Base-by-base conservation (phyloP, 1,284 basidiomycete species). In the Boletus smithii region DNA sequence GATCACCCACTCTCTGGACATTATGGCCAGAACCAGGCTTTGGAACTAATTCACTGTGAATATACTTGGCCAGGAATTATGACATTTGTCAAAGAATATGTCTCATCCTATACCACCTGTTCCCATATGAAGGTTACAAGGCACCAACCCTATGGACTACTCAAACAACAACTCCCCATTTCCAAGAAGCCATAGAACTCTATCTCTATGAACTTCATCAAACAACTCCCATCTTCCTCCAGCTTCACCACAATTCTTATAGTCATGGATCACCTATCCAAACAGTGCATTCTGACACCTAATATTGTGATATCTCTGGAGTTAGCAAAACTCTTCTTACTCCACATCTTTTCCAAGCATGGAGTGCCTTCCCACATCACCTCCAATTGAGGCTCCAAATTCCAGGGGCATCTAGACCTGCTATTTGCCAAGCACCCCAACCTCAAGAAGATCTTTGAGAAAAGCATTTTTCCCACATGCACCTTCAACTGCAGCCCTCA, bases 211-310 rank as follows among this genome's bases (percentile, higher is more conserved):
- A 32, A 46, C 11, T 50, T 50, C 16, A 48, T 47, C 0, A n/a
- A 35, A 14, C 41, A 51, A 11, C 38, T 51, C 51, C 69, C 70
- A n/a, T n/a, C n/a, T 1, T 1, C 7, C 0, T 68, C 62, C 9
- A 9, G 27, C 9, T 10, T 8, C 27, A 8, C 13, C 27, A 13
- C 27, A 3, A 23, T 23, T 4, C 8, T 23, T 4, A 8, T 23
- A 4, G 23, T 23, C 8, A 8, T 23, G 4, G 23, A 23, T 8
- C 23, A 23, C 23, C 23, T 23, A 8, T 23, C 23, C 23, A 23
- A 23, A 8, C 23, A 23, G 8, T 23, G 23, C 8, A 8, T 23
- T n/a, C n/a, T n/a, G n/a, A n/a, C n/a, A n/a, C n/a, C n/a, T n/a
- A 8, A 23, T 8, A 23, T 8, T 4, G 8, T 23, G 4, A 23